These are phyloP conservation scores for Drechslerella dactyloides DNA, from an alignment of 2,329 filamentous ascomycete species.

Conservation along the genomic window DNA sequence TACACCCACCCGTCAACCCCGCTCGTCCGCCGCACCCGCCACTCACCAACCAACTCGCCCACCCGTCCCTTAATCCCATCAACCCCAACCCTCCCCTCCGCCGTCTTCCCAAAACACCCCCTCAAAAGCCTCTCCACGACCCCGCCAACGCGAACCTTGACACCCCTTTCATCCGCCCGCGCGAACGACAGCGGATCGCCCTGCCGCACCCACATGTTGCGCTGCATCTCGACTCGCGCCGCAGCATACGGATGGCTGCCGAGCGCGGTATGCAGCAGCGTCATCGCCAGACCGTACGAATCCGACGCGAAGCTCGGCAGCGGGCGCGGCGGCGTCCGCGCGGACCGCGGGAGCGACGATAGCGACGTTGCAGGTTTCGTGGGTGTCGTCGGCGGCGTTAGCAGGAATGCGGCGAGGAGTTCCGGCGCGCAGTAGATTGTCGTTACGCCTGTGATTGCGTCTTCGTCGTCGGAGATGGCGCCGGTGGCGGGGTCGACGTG, in stretches of 20 bases:
- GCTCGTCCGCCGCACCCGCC: slow-evolving; percentile 28
- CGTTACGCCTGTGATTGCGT: slow-evolving; percentile 53
- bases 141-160: slow-evolving; percentile 49
- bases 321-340: slow-evolving; percentile 32
- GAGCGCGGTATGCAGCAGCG: slow-evolving; percentile 53
- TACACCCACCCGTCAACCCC: slow-evolving; percentile 36
- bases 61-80: slow-evolving; percentile 25
- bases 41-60: slow-evolving; percentile 23
- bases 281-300: slow-evolving; percentile 53
- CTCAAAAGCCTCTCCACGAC: slow-evolving; percentile 50
- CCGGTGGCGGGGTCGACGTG: slow-evolving; percentile 20
- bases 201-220: slow-evolving; percentile 53
- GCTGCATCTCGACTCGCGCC: slow-evolving; percentile 47
- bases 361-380: slow-evolving; percentile 10
- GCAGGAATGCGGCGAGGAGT: slow-evolving; percentile 51
- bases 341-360: too few species aligned
- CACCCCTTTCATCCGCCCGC: slow-evolving; percentile 51
- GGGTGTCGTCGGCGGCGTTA: slow-evolving; percentile 39
- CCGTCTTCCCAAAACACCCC: slow-evolving; percentile 54
- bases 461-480: slow-evolving; percentile 44
- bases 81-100: slow-evolving; percentile 42
- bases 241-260: slow-evolving; percentile 54
- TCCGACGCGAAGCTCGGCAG: slow-evolving; percentile 53
- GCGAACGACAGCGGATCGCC: slow-evolving; percentile 54
- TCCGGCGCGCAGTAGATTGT: slow-evolving; percentile 54